Conservation (phyloP, 768 basidiomycete species). For the Myochromella boudieri region DNA sequence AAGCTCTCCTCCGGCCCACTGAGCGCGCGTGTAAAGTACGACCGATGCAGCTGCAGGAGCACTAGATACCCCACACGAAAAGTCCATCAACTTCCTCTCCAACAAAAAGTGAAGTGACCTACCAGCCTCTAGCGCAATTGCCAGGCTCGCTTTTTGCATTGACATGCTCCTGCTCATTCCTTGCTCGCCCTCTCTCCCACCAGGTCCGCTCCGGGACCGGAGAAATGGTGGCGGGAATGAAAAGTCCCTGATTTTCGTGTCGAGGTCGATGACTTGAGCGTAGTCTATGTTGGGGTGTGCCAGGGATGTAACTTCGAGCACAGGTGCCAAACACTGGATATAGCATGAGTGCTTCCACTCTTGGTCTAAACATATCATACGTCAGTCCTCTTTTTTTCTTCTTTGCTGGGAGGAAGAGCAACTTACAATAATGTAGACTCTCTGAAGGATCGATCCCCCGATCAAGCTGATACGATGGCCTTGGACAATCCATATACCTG, state of each 20-base stretch:
- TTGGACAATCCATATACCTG: slow-evolving; percentile 58
- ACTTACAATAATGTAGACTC: slow-evolving; percentile 42
- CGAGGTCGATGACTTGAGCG: slow-evolving; percentile 52
- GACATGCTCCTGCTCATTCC: slow-evolving; percentile 43
- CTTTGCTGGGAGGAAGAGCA: neutral
- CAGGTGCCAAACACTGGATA: slow-evolving; percentile 56
- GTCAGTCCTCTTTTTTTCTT: no score
- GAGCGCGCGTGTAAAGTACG: slow-evolving; percentile 66
- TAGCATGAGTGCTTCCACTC: slow-evolving; percentile 73
- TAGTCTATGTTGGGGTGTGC: slow-evolving; percentile 54
- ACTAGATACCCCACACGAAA: slow-evolving; percentile 39
- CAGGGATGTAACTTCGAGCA: slow-evolving; percentile 57
- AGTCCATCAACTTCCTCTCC: neutral
- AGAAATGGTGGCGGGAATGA: slow-evolving; percentile 46
- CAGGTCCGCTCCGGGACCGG: neutral
- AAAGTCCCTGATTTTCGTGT: slow-evolving; percentile 62
- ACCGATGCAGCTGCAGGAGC: slow-evolving; percentile 64
- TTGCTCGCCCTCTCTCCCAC: slow-evolving; percentile 33
- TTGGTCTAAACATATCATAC: no score
- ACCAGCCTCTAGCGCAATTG: slow-evolving; percentile 66
- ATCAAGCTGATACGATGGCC: slow-evolving; percentile 45
- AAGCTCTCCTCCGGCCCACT: slow-evolving; percentile 58
- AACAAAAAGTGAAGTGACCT: slow-evolving; percentile 15
- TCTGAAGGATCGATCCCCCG: slow-evolving; percentile 34
- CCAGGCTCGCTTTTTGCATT: slow-evolving; percentile 60